Conservation (phyloP, 1,284 basidiomycete genomes). For the Marasmius oreades region DNA sequence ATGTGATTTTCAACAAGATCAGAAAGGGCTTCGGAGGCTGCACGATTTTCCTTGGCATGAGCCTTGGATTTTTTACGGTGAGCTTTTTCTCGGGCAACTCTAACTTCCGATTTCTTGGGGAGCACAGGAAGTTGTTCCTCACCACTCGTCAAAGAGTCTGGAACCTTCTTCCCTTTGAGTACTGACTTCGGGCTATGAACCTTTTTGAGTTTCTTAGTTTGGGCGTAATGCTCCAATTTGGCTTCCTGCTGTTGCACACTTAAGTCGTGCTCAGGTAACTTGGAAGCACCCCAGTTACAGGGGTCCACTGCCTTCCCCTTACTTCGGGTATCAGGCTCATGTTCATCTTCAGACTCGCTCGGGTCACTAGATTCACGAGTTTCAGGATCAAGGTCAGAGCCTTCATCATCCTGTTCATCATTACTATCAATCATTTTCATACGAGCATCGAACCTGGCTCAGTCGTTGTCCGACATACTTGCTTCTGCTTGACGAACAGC, state of each 20-base stretch:
- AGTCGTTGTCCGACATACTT: background rate
- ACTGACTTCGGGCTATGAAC: too few relatives aligned
- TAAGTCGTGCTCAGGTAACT: conserved; percentile 14
- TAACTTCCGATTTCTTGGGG: background rate
- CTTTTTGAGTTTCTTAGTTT: conserved; percentile 1
- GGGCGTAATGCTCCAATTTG: conserved; percentile 9
- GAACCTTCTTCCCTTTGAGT: too few relatives aligned
- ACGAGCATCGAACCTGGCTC: background rate
- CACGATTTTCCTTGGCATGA: background rate
- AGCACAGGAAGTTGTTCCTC: background rate
- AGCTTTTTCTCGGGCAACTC: background rate
- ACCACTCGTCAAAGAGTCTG: background rate
- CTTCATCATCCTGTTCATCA: background rate
- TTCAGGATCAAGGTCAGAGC: background rate
- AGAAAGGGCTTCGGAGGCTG: conserved; percentile 7
- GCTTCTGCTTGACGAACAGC: background rate
- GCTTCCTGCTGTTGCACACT: conserved; percentile 17
- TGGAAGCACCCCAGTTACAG: conserved; percentile 21
- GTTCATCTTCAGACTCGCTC: background rate
- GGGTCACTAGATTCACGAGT: too few relatives aligned
- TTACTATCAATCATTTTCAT: background rate
- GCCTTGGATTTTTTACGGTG: background rate
- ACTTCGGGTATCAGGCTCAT: conserved; percentile 1
- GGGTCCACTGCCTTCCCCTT: conserved; percentile 25
- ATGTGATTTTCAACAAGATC: conserved; percentile 7